Evolutionary conservation across 768 basidiomycete genomes (phyloP).

Genomic region (Amanita inopinata): DNA sequence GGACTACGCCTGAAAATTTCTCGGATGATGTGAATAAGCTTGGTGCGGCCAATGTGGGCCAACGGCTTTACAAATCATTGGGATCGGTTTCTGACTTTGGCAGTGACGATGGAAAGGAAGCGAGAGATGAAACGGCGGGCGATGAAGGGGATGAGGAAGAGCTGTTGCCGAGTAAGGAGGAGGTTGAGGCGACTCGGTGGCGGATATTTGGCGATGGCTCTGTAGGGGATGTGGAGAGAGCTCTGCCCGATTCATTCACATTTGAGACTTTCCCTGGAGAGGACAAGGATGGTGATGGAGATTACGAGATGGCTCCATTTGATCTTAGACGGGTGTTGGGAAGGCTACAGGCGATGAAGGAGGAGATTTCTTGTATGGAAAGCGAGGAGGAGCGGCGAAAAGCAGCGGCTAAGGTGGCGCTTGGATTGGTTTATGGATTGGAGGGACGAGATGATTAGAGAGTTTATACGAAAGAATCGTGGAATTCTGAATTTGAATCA

Average conservation of each 20-base stretch:
- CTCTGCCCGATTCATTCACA: no score
- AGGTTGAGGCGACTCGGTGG: conserved; percentile 38
- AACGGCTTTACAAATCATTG: conserved; percentile 38
- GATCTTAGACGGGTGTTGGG: conserved; percentile 54
- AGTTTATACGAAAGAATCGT: no score
- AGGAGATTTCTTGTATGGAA: conserved; percentile 60
- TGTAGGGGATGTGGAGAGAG: not conserved
- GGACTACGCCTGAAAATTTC: conserved; percentile 14
- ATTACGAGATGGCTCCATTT: conserved; percentile 38
- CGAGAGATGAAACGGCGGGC: conserved; percentile 8
- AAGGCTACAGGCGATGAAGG: conserved; percentile 60
- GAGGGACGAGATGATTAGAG: no score
- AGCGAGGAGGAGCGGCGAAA: conserved; percentile 53
- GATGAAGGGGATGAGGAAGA: conserved; percentile 10
- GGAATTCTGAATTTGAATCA: not conserved
- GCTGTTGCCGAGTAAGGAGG: conserved; percentile 37
- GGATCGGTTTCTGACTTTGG: conserved; percentile 55
- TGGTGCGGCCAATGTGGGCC: conserved; percentile 10
- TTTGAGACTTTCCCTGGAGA: not conserved
- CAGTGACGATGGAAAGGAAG: conserved; percentile 22
- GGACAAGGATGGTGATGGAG: conserved; percentile 9
- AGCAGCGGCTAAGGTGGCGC: conserved; percentile 63
- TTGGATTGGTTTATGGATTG: conserved; percentile 69
- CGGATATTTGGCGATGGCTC: conserved; percentile 51
- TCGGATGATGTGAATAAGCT: conserved; percentile 5